These are phyloP conservation scores for Tolypocladium cylindrosporum DNA, from an alignment of 2,329 filamentous ascomycete species.

Conservation along the genomic window DNA sequence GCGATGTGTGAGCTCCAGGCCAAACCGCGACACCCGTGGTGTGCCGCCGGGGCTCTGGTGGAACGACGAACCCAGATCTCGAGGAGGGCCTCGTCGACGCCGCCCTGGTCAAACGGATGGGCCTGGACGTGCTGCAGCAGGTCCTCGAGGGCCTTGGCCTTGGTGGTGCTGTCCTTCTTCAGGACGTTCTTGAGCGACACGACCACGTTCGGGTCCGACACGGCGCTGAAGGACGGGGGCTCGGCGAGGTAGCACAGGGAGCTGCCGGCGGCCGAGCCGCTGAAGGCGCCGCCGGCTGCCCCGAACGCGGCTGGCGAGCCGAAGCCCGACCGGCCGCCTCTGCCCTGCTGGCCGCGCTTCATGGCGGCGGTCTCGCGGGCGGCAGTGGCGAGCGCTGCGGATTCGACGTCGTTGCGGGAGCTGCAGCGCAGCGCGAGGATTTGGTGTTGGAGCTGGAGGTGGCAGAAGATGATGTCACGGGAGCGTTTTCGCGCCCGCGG, in stretches of 20 bases:
- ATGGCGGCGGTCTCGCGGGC: background rate
- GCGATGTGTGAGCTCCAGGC: constrained; percentile 8
- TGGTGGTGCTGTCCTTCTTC: constrained; percentile 90
- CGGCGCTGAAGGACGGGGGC: constrained; percentile 65
- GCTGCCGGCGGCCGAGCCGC: constrained; percentile 28
- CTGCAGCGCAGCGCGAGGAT: background rate
- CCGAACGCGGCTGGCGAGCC: background rate
- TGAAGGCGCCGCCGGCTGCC: constrained; percentile 15
- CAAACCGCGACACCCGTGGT: background rate
- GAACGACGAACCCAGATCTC: constrained; percentile 66
- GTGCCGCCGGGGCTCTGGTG: too few species aligned
- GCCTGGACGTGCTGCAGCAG: constrained; percentile 54
- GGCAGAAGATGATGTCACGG: background rate
- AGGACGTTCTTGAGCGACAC: constrained; percentile 87
- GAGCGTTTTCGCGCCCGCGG: background rate
- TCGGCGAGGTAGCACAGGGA: constrained; percentile 79
- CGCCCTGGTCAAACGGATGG: constrained; percentile 42
- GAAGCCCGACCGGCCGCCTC: background rate
- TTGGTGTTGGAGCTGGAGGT: background rate
- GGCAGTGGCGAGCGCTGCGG: background rate
- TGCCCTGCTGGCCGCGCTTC: constrained; percentile 3
- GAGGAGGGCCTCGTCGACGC: constrained; percentile 70
- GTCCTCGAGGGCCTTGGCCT: constrained; percentile 83
- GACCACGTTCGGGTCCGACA: constrained; percentile 72
- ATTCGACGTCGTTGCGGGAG: background rate